A percentile compares a stretch with the other conserved stretches of the same genome.
These are phyloP conservation scores for Colletotrichum simmondsii DNA, from an alignment of 2,329 filamentous ascomycete species.

Conservation along the genomic window DNA sequence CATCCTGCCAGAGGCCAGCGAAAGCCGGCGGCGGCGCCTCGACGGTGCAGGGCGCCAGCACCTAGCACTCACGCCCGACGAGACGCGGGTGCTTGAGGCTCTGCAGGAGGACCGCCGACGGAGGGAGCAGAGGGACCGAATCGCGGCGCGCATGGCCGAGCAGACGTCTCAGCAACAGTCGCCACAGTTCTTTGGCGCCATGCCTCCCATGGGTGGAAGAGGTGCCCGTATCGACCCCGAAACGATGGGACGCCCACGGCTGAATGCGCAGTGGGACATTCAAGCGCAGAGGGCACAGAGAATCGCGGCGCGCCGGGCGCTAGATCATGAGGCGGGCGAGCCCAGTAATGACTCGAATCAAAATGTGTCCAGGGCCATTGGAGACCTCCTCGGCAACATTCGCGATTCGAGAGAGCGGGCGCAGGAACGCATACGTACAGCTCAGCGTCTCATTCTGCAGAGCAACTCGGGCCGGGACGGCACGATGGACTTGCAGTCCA, in stretches of 20 bases:
- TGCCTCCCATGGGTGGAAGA: conserved; percentile 2
- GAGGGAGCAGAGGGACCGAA: conserved; percentile 49
- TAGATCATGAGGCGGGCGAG: conserved; percentile 15
- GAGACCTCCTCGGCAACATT: conserved; percentile 50
- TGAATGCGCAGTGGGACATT: neutral
- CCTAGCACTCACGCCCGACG: conserved; percentile 62
- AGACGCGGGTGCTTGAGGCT: conserved; percentile 67
- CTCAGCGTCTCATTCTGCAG: conserved; percentile 43
- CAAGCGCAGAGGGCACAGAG: conserved; percentile 40
- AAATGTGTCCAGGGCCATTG: conserved; percentile 50
- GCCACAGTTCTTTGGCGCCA: conserved; percentile 3
- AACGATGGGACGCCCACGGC: conserved; percentile 44
- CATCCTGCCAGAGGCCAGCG: conserved; percentile 38
- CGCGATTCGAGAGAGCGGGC: conserved; percentile 49
- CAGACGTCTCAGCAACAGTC: conserved; percentile 22
- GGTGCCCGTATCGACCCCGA: conserved; percentile 27
- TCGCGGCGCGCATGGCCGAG: conserved; percentile 32
- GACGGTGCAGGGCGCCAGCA: conserved; percentile 40
- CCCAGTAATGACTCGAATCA: conserved; percentile 35
- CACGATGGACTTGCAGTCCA: conserved; percentile 25
- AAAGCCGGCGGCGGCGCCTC: conserved; percentile 27
- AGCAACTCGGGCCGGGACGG: conserved; percentile 25
- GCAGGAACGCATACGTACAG: conserved; percentile 46
- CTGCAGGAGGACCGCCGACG: conserved; percentile 64
- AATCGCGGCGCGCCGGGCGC: neutral